Percentiles rank a stretch among this genome's conserved stretches.
These are phyloP conservation scores for Malassezia sp. DNA, from an alignment of 1,284 basidiomycete species.

Conservation along the genomic window DNA sequence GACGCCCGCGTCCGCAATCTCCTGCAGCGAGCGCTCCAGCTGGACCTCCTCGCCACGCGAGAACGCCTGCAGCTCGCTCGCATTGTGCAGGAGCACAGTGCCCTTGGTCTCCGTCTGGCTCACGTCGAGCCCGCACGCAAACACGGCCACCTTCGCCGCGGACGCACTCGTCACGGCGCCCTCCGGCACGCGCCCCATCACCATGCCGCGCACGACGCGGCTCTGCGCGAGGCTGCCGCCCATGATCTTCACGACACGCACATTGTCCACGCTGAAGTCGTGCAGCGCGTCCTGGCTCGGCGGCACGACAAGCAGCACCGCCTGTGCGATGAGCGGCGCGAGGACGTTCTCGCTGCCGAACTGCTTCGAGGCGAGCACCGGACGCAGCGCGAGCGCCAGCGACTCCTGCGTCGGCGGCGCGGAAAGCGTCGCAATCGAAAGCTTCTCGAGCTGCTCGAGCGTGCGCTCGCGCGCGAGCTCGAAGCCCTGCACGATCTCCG, in stretches of 20 bases:
- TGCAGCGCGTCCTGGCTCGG: constrained; percentile 16
- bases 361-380: constrained; percentile 91
- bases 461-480: constrained; percentile 83
- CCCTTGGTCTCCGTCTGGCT: constrained; percentile 98
- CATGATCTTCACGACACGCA: constrained; percentile 97
- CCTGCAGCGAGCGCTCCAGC: constrained; percentile 56
- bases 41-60: constrained; percentile 77
- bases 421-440: constrained; percentile 53
- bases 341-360: constrained; percentile 83
- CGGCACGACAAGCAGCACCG: constrained; percentile 52
- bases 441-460: constrained; percentile 66
- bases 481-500: constrained; percentile 77
- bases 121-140: constrained; percentile 81
- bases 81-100: constrained; percentile 88
- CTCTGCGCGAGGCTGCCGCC: constrained; percentile 74
- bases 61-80: constrained; percentile 83
- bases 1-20: constrained; percentile 90
- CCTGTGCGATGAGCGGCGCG: constrained; percentile 77
- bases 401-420: constrained; percentile 66
- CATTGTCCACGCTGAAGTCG: constrained; percentile 66
- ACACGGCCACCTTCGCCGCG: constrained; percentile 57
- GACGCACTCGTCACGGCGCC: constrained; percentile 64
- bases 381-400: constrained; percentile 69
- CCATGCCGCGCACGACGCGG: constrained; percentile 91
- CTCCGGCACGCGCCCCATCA: constrained; percentile 90